Base-by-base conservation (phyloP, 2,329 filamentous ascomycete genomes). In the Trichophyton verrucosum region DNA sequence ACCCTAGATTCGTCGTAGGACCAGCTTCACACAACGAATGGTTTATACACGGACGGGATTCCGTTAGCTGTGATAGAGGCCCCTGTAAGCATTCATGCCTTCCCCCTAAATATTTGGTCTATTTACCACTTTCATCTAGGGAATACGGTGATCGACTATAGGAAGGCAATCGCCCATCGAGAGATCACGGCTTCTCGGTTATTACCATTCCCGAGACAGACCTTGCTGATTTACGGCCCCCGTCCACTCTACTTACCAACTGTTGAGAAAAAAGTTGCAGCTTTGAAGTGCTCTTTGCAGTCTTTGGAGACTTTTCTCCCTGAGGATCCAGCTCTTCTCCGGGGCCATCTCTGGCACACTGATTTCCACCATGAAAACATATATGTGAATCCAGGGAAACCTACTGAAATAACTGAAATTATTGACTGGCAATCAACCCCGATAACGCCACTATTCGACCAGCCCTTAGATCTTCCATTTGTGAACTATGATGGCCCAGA, bases 361-460 rank as follows among this genome's bases (percentile, higher is more conserved):
- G 66, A 71, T 65, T 60, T 71, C 30, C 68, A 71, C 51, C 62
- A 66, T 63, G 67, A 69, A 20, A 71, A 71, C 61, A 63, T 73
- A 59, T 73, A 71, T 42, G 65, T 72, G 27, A 69, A 73, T 62
- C 68, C 67, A n/a, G n/a, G 66, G 9, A 7, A 69, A 67, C 51
- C 57, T 46, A 63, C 65, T 1, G 64, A 60, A 60, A 68, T 72
- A 22, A 65, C 66, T 4, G 65, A 66, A 6, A 70, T 73, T 5
- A 71, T 73, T 30, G 68, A 71, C 62, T 72, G 69, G 70, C 68
- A 72, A 61, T 69, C 67, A 30, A 64, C 63, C 20, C 68, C 70
- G 27, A 63, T 71, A 57, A 66, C 67, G 1, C 69, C 70, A 1
- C 66, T 71, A 38, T 69, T 70, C 55, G 68, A 67, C 56, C 68